Percentiles rank a stretch among this genome's conserved stretches.
phyloP scores from a whole-genome alignment of 2,329 filamentous ascomycete species.

The Whalleya microplaca region DNA sequence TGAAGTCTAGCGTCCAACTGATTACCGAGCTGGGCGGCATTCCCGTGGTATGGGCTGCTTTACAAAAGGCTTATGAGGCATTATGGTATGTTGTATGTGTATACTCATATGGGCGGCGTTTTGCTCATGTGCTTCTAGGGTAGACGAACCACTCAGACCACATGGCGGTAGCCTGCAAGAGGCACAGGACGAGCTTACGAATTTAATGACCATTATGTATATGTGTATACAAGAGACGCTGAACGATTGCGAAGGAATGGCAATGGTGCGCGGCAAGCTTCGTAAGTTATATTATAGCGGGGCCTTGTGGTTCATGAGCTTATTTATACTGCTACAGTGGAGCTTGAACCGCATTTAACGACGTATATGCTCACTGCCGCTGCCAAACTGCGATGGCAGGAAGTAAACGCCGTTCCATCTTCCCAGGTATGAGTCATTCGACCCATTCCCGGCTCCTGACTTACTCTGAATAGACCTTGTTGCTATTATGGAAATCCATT shows the following conservation, averaged over 20 bases:
- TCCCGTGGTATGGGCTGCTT: slow-evolving; percentile 53
- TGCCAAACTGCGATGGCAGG: slow-evolving; percentile 74
- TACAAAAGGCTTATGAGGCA: slow-evolving; percentile 53
- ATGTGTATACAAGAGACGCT: slow-evolving; percentile 61
- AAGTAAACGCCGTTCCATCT: slow-evolving; percentile 62
- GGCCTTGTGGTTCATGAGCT: slow-evolving; percentile 19
- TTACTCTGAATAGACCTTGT: slow-evolving; percentile 59
- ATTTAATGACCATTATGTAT: slow-evolving; percentile 67
- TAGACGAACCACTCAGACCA: slow-evolving; percentile 48
- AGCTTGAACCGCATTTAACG: slow-evolving; percentile 68
- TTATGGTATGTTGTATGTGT: slow-evolving; percentile 50
- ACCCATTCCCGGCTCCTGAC: slow-evolving; percentile 1
- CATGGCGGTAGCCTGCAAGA: slow-evolving; percentile 50
- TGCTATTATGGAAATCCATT: slow-evolving; percentile 91
- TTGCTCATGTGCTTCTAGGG: slow-evolving; percentile 45
- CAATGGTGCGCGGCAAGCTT: slow-evolving; percentile 51
- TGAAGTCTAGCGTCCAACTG: slow-evolving; percentile 57
- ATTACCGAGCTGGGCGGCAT: slow-evolving; percentile 56
- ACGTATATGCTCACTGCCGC: slow-evolving; percentile 72
- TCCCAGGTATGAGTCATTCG: slow-evolving; percentile 56
- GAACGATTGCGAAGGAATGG: slow-evolving; percentile 54
- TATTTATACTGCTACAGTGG: slow-evolving; percentile 48
- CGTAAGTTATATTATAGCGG: slow-evolving; percentile 43
- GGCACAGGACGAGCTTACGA: slow-evolving; percentile 62
- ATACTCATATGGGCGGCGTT: slow-evolving; percentile 13